Conservation (phyloP, 805 yeast species). For the Starmerella cellae region DNA sequence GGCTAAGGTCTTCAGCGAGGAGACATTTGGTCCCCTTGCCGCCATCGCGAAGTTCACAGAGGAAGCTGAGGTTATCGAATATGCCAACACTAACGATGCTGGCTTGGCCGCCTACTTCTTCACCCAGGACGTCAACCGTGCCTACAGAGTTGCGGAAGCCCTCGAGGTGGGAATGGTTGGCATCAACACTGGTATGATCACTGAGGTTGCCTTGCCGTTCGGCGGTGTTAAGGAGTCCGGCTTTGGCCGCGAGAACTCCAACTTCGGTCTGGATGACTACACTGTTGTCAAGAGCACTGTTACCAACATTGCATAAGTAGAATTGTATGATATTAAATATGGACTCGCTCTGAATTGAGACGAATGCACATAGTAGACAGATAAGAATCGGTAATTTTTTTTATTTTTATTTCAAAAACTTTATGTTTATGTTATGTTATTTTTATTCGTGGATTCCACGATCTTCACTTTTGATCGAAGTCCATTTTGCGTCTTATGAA, state of each 20-base stretch:
- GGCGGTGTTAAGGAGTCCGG: slow-evolving; percentile 75
- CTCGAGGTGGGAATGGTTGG: slow-evolving; percentile 75
- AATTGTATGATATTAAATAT: too few relatives aligned
- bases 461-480: too few relatives aligned
- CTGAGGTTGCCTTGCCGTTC: slow-evolving; percentile 38
- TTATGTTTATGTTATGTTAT: too few relatives aligned
- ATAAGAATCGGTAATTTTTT: too few relatives aligned
- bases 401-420: too few relatives aligned
- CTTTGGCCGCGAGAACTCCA: slow-evolving; percentile 69
- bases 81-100: slow-evolving; percentile 54
- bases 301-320: slow-evolving; percentile 22
- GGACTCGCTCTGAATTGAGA: too few relatives aligned
- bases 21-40: slow-evolving; percentile 72
- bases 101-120: slow-evolving; percentile 72
- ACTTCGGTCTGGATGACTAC: slow-evolving; percentile 65
- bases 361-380: too few relatives aligned
- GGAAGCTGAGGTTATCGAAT: slow-evolving; percentile 48
- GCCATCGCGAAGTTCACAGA: slow-evolving; percentile 51
- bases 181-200: slow-evolving; percentile 58
- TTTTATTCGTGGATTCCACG: too few relatives aligned
- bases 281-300: slow-evolving; percentile 52
- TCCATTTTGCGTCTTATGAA: neutral
- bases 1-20: slow-evolving; percentile 51
- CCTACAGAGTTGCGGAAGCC: slow-evolving; percentile 50
- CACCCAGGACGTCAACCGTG: slow-evolving; percentile 41